A percentile compares a stretch with the other conserved stretches of the same genome.
Evolutionary conservation across 2,329 filamentous ascomycete species (phyloP).

Genomic region (Colletotrichum chrysophilum): DNA sequence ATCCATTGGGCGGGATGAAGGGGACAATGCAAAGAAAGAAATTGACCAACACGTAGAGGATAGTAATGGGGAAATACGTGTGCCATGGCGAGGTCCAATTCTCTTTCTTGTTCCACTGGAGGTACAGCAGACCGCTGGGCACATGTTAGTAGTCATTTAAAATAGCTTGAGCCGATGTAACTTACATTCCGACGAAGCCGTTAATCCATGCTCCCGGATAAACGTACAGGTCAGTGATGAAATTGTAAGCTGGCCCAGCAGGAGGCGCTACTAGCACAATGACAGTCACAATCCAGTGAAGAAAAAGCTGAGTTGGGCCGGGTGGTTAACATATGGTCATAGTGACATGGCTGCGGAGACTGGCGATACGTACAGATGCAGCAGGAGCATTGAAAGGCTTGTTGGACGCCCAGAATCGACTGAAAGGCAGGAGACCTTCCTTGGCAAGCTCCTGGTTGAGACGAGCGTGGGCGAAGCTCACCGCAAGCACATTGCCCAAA

Average conservation of each 20-base stretch:
- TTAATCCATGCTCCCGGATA: conserved; percentile 62
- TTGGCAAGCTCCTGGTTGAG: conserved; percentile 72
- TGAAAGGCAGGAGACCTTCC: conserved; percentile 71
- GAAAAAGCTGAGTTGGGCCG: too few relatives aligned
- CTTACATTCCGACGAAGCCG: conserved; percentile 44
- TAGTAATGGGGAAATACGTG: conserved; percentile 50
- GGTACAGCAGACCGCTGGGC: conserved; percentile 52
- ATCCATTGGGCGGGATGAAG: conserved; percentile 57
- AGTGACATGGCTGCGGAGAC: not conserved
- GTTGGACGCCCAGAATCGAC: conserved; percentile 71
- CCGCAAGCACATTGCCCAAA: conserved; percentile 65
- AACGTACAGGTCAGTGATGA: conserved; percentile 59
- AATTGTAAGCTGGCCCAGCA: conserved; percentile 72
- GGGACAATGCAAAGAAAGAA: conserved; percentile 58
- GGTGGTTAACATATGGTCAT: too few relatives aligned
- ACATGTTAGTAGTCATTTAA: not conserved
- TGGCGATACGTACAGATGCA: conserved; percentile 43
- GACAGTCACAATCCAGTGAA: conserved; percentile 55
- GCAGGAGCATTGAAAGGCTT: conserved; percentile 70
- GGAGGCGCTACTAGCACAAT: conserved; percentile 71
- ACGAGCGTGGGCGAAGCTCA: conserved; percentile 64
- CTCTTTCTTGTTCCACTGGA: conserved; percentile 54
- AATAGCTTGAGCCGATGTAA: not conserved
- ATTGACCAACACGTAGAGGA: conserved; percentile 56
- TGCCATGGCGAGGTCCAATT: conserved; percentile 60